Base-by-base conservation (phyloP, 768 basidiomycete species). In the Mycena capillaripes region DNA sequence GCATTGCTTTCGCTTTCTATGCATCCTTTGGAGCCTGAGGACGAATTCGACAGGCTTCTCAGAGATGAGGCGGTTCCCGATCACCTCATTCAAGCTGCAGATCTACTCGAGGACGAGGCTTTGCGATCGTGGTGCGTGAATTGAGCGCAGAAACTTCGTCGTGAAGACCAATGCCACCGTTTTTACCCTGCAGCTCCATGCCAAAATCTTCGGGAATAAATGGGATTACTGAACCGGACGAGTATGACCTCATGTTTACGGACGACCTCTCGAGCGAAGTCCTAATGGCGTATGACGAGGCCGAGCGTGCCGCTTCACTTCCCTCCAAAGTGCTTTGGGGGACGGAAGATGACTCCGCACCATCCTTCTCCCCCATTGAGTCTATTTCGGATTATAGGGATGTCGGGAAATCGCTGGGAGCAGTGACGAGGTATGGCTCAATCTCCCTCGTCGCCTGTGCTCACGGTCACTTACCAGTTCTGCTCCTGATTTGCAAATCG, bases 191-290 rank as follows among this genome's bases (percentile, higher is more conserved):
- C 42, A 44, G 42, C 34, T 56, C 38, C 44, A 21, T 12, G 11
- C 10, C 34, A 29, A 27, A 12, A 10, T 17, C 34, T 0, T 14
- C 17, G 10, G 12, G 44, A 32, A 3, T 11, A 11, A 27, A 21
- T 16, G 19, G 5, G n/a, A 23, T 30, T 2, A 27, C 25, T 30
- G 65, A 44, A 5, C 40, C 2, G 14, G 65, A 68, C 19, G 58
- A 68, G 2, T 68, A 52, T 34, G 66, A 68, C 30, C 21, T 53
- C 1, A 68, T 68, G 58, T 38, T 60, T 19, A 17, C 27, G 2
- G 66, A 68, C 27, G 57, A 60, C 36, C 34, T 68, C 6, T 53
- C 66, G 4, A n/a, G 1, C 8, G 58, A 68, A 0, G 21, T 52
- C 1, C 8, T 53, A 10, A 29, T 53, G 27, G 66, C 66, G 5